A percentile compares a stretch with the other conserved stretches of the same genome.
Evolutionary conservation across 2,329 filamentous ascomycete genomes (phyloP).

Genomic region (Corinectria fuckeliana): DNA sequence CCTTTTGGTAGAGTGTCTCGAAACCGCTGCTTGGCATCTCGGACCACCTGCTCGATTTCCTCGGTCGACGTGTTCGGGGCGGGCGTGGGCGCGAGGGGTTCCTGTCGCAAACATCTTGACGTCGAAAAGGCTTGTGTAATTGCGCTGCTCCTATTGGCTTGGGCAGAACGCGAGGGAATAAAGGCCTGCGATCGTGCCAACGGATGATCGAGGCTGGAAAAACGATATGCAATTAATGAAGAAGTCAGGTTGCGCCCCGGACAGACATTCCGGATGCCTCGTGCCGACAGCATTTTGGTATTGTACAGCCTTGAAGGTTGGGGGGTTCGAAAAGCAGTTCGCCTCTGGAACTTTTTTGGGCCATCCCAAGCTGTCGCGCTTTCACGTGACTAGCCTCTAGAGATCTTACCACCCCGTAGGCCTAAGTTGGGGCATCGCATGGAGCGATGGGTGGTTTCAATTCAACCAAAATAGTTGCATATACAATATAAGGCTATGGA

Average conservation of each 20-base stretch:
- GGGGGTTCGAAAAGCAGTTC: conserved; percentile 11
- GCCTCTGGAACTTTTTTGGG: conserved; percentile 33
- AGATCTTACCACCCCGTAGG: no score
- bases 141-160: conserved; percentile 37
- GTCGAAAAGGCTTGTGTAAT: conserved; percentile 41
- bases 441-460: no score
- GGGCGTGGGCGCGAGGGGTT: conserved; percentile 9
- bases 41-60: conserved; percentile 68
- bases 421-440: no score
- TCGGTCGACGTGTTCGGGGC: conserved; percentile 22
- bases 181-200: conserved; percentile 24
- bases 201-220: conserved; percentile 20
- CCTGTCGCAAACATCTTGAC: conserved; percentile 35
- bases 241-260: conserved; percentile 35
- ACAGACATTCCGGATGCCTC: conserved; percentile 43
- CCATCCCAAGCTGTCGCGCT: conserved; percentile 18
- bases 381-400: conserved; percentile 40
- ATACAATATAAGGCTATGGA: neutral
- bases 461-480: neutral
- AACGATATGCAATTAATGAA: conserved; percentile 19
- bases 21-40: conserved; percentile 75
- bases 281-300: conserved; percentile 45
- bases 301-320: conserved; percentile 25
- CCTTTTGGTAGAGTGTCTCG: conserved; percentile 77
- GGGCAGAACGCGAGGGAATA: conserved; percentile 23